Conservation (phyloP, 1,284 basidiomycete species). For the Moesziomyces sp. region DNA sequence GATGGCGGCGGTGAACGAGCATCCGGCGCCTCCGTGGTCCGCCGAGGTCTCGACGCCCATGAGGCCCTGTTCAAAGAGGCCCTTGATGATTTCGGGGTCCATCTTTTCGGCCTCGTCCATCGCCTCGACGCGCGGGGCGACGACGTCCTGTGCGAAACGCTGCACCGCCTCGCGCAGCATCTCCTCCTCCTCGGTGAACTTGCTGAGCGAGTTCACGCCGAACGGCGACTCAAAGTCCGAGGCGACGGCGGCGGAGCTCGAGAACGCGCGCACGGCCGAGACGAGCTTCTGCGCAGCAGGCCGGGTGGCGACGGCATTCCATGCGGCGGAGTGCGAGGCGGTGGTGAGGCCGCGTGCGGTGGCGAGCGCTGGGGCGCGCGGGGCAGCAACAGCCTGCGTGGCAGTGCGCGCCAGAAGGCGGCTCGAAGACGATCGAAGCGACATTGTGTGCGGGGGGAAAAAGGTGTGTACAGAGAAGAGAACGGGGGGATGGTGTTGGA, state of each 20-base stretch:
- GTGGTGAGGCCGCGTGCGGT: slow-evolving; percentile 17
- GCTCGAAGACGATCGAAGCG: slow-evolving; percentile 37
- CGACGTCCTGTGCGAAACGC: slow-evolving; percentile 83
- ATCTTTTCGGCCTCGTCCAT: slow-evolving; percentile 99
- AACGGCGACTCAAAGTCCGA: slow-evolving; percentile 63
- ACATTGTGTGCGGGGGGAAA: slow-evolving; percentile 14
- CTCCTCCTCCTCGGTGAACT: slow-evolving; percentile 65
- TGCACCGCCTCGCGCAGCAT: slow-evolving; percentile 66
- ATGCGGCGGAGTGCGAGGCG: slow-evolving; percentile 6
- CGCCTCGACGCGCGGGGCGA: slow-evolving; percentile 88
- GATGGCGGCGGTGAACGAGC: slow-evolving; percentile 93
- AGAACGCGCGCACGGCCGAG: slow-evolving; percentile 47
- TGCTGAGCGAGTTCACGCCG: slow-evolving; percentile 65
- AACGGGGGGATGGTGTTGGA: not conserved
- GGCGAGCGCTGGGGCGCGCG: slow-evolving; percentile 16
- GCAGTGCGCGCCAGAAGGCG: slow-evolving; percentile 30
- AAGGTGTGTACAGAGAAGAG: not conserved
- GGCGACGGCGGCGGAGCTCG: slow-evolving; percentile 21
- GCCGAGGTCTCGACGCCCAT: slow-evolving; percentile 96
- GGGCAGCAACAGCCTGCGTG: slow-evolving; percentile 7
- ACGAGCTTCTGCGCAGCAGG: slow-evolving; percentile 23
- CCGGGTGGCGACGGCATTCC: slow-evolving; percentile 22
- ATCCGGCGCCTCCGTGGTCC: slow-evolving; percentile 86
- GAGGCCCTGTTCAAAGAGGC: slow-evolving; percentile 94
- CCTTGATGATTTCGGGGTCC: slow-evolving; percentile 88